A percentile compares a stretch with the other conserved stretches of the same genome.
Conservation (phyloP, 805 yeast genomes). For the Suhomyces sp. region DNA sequence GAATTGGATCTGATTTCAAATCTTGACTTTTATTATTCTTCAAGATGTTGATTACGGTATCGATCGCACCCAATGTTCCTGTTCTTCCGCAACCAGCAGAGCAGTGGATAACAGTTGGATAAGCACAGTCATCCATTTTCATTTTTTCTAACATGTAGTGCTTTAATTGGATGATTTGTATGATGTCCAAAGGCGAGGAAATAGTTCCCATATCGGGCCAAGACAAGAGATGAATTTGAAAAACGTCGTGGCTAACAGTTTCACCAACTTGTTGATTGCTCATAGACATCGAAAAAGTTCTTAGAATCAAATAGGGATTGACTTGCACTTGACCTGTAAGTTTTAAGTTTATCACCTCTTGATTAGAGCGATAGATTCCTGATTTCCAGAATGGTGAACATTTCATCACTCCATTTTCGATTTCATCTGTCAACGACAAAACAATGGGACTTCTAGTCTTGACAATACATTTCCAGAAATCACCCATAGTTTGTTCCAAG, state of each 20-base stretch:
- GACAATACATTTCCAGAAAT: conserved; percentile 78
- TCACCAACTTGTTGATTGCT: conserved; percentile 3
- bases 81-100: conserved; percentile 33
- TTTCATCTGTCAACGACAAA: conserved; percentile 70
- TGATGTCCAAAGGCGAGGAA: conserved; percentile 52
- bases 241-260: conserved; percentile 39
- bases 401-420: conserved; percentile 75
- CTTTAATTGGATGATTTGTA: conserved; percentile 42
- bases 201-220: conserved; percentile 86
- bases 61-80: conserved; percentile 28
- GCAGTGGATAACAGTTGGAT: conserved; percentile 44
- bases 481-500: conserved; percentile 63
- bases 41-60: conserved; percentile 25
- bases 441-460: conserved; percentile 65
- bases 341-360: conserved; percentile 21
- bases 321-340: background rate
- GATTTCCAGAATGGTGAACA: conserved; percentile 76
- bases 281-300: conserved; percentile 15
- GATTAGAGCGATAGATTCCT: conserved; percentile 45
- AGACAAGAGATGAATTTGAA: conserved; percentile 71
- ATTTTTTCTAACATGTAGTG: conserved; percentile 12
- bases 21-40: conserved; percentile 12
- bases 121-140: conserved; percentile 2
- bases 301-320: conserved; percentile 11
- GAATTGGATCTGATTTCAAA: conserved; percentile 40